Evolutionary conservation across 768 basidiomycete genomes (phyloP).

Genomic region (Boletus barrowsii): DNA sequence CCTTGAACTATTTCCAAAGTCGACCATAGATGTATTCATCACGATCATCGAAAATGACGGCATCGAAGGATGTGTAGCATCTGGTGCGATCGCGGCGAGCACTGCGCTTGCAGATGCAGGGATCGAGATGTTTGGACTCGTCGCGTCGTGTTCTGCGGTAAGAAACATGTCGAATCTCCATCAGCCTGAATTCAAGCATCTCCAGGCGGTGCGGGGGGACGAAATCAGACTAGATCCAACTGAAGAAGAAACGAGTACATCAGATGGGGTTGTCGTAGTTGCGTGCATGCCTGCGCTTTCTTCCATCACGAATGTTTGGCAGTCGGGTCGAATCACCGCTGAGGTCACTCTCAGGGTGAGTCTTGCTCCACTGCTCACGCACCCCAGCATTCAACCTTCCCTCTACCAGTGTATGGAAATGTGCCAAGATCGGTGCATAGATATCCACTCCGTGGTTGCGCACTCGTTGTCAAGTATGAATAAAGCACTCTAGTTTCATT

Average conservation of each 20-base stretch:
- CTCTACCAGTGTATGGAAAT: constrained; percentile 59
- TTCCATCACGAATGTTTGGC: constrained; percentile 82
- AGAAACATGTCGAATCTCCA: constrained; percentile 17
- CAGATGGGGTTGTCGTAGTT: constrained; percentile 68
- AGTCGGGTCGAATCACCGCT: constrained; percentile 64
- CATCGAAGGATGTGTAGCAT: constrained; percentile 82
- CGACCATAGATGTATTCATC: constrained; percentile 88
- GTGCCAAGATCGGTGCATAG: constrained; percentile 68
- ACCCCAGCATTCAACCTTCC: not conserved
- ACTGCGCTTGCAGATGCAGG: constrained; percentile 92
- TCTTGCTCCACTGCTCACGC: constrained; percentile 18
- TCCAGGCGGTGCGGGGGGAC: constrained; percentile 52
- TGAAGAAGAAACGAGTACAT: constrained; percentile 55
- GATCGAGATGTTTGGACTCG: constrained; percentile 86
- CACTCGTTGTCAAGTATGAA: constrained; percentile 52
- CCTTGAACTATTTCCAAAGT: constrained; percentile 90
- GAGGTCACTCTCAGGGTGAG: constrained; percentile 57
- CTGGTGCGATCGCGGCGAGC: constrained; percentile 83
- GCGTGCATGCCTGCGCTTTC: constrained; percentile 88
- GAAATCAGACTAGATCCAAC: constrained; percentile 82
- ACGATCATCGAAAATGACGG: constrained; percentile 91
- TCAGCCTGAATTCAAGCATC: constrained; percentile 2
- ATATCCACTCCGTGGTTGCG: constrained; percentile 73
- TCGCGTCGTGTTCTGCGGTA: constrained; percentile 79
- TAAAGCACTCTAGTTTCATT: constrained; percentile 8